A percentile compares a stretch with the other conserved stretches of the same genome.
Evolutionary conservation across 2,329 filamentous ascomycete species (phyloP).

Genomic region (Botryotinia narcissicola): DNA sequence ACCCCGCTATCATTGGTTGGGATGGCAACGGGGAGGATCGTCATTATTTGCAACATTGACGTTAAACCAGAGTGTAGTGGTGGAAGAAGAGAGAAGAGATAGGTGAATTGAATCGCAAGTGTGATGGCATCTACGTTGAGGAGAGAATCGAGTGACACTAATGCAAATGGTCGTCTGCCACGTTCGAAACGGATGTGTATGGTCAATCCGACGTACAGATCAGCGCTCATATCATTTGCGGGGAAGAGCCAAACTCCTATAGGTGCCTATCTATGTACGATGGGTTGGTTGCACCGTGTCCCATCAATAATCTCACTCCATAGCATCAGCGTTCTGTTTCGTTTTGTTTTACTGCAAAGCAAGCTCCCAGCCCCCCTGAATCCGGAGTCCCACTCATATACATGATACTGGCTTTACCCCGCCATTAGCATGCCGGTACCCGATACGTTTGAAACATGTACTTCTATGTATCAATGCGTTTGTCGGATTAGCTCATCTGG

Average conservation of each 20-base stretch:
- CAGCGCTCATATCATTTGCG: slow-evolving; percentile 16
- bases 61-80: background rate
- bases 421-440: slow-evolving; percentile 9
- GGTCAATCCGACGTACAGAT: slow-evolving; percentile 11
- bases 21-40: slow-evolving; percentile 2
- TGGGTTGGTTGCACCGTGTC: background rate
- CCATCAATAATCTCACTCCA: slow-evolving; percentile 1
- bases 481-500: slow-evolving; percentile 2
- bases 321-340: background rate
- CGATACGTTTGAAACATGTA: slow-evolving; percentile 11
- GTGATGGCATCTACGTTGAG: background rate
- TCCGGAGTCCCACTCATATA: slow-evolving; percentile 2
- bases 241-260: slow-evolving; percentile 5
- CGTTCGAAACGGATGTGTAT: slow-evolving; percentile 1
- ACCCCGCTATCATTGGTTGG: slow-evolving; percentile 17
- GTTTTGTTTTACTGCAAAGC: slow-evolving; percentile 5
- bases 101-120: slow-evolving; percentile 6
- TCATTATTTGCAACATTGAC: background rate
- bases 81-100: background rate
- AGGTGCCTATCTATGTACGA: slow-evolving; percentile 9
- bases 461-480: background rate
- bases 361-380: background rate
- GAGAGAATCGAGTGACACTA: background rate
- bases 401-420: slow-evolving; percentile 12
- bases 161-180: slow-evolving; percentile 19